Percentiles rank a stretch among this genome's conserved stretches.
These are phyloP conservation scores for Lepidium campestre DNA, from an alignment of 441 rosid species.

Conservation along the genomic window DNA sequence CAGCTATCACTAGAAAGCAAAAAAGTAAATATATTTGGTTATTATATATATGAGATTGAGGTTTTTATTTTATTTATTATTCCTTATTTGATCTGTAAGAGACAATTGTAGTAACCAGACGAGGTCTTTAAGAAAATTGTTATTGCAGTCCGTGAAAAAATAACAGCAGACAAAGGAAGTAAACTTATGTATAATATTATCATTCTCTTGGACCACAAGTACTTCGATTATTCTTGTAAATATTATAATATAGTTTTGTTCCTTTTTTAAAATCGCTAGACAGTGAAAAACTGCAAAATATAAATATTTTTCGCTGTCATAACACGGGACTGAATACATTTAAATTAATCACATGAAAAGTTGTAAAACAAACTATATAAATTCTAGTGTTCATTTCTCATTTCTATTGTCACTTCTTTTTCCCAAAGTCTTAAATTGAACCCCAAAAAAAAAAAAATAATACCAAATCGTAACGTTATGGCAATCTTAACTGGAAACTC, in stretches of 20 bases:
- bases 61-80: not conserved
- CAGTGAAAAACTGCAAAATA: not conserved
- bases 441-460: not conserved
- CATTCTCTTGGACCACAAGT: not conserved
- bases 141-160: not conserved
- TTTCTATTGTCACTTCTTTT: not conserved
- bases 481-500: not conserved
- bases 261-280: not conserved
- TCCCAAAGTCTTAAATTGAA: not conserved
- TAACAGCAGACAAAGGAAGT: not conserved
- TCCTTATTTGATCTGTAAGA: not conserved
- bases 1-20: too few species aligned
- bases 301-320: conserved; percentile 2
- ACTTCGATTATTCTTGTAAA: not conserved
- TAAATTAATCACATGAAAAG: not conserved
- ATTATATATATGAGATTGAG: not conserved
- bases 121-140: not conserved
- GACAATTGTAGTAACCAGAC: not conserved
- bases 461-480: not conserved
- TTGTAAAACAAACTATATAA: conserved; percentile 3
- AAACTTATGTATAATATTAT: not conserved
- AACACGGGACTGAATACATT: conserved; percentile 4
- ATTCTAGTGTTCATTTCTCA: not conserved
- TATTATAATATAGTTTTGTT: not conserved
- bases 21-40: not conserved